A percentile compares a stretch with the other conserved stretches of the same genome.
These are phyloP conservation scores for Syncephalastrum sp. DNA, from an alignment of 371 early-diverging fungal species.

Conservation along the genomic window DNA sequence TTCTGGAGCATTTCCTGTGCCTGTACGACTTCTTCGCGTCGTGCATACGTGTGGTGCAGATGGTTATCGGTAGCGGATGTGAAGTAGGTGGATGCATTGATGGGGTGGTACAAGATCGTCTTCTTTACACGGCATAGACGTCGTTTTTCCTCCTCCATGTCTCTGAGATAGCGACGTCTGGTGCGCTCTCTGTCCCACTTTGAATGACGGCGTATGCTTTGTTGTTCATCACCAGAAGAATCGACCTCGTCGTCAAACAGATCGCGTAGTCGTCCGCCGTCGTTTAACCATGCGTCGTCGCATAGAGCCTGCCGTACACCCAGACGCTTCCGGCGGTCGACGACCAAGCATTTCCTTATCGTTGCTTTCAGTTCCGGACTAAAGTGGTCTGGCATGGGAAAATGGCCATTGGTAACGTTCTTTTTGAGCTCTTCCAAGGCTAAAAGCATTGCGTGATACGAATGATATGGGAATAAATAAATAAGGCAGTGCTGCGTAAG, in stretches of 20 bases:
- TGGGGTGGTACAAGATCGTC: constrained; percentile 37
- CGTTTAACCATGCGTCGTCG: constrained; percentile 52
- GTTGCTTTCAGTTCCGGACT: constrained; percentile 43
- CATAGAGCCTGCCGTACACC: constrained; percentile 42
- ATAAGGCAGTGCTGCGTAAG: no score
- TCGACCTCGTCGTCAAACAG: constrained; percentile 12
- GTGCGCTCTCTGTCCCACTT: constrained; percentile 16
- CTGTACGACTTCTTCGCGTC: constrained; percentile 26
- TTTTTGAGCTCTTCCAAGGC: constrained; percentile 61
- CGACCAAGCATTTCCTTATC: constrained; percentile 48
- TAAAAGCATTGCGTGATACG: constrained; percentile 16
- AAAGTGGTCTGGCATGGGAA: constrained; percentile 47
- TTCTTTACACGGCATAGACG: constrained; percentile 10
- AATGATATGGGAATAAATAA: neutral
- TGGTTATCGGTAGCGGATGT: constrained; percentile 19
- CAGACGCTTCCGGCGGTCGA: constrained; percentile 43
- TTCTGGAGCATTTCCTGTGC: constrained; percentile 32
- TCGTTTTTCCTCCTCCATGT: constrained; percentile 15
- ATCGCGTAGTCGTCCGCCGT: constrained; percentile 24
- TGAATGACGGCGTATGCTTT: neutral
- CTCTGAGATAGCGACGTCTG: constrained; percentile 11
- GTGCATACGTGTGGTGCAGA: constrained; percentile 13
- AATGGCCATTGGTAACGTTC: constrained; percentile 58
- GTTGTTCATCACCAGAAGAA: neutral
- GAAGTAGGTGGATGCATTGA: constrained; percentile 34